A percentile compares a stretch with the other conserved stretches of the same genome.
These are phyloP conservation scores for Dothistroma septosporum DNA, from an alignment of 2,329 filamentous ascomycete genomes.

Conservation along the genomic window DNA sequence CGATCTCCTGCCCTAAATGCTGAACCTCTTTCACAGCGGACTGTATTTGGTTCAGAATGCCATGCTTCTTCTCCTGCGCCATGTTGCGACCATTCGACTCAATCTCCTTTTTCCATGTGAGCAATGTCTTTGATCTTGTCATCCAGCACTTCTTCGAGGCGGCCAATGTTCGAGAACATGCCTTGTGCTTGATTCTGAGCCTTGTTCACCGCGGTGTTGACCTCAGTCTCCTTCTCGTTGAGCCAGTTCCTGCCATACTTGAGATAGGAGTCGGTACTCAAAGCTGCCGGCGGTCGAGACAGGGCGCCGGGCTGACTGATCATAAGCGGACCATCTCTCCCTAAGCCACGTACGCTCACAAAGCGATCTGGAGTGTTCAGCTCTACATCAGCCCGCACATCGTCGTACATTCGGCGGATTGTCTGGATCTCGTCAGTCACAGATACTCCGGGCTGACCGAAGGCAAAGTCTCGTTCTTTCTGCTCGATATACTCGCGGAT, in stretches of 20 bases:
- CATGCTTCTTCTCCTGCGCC: slow-evolving; percentile 17
- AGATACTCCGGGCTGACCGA: slow-evolving; percentile 5
- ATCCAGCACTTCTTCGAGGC: slow-evolving; percentile 17
- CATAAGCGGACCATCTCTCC: background rate
- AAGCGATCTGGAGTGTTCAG: slow-evolving; percentile 21
- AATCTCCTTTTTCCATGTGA: slow-evolving; percentile 22
- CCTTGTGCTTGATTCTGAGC: slow-evolving; percentile 13
- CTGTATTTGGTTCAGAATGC: slow-evolving; percentile 11
- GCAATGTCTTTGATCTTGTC: slow-evolving; percentile 20
- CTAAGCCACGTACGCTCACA: slow-evolving; percentile 5
- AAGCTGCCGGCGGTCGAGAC: background rate
- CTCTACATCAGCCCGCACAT: slow-evolving; percentile 17
- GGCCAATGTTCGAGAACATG: slow-evolving; percentile 13
- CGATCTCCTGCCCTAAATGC: slow-evolving; percentile 15
- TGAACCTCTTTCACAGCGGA: slow-evolving; percentile 13
- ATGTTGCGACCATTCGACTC: slow-evolving; percentile 14
- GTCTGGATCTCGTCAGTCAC: slow-evolving; percentile 16
- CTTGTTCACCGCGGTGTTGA: slow-evolving; percentile 10
- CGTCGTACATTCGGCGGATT: slow-evolving; percentile 20
- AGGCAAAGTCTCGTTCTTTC: slow-evolving; percentile 19
- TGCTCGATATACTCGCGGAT: slow-evolving; percentile 24
- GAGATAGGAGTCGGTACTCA: slow-evolving; percentile 4
- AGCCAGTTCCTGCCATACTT: slow-evolving; percentile 5
- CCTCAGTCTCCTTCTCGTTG: slow-evolving; percentile 14
- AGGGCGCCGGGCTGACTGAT: background rate